Evolutionary conservation across 2,329 filamentous ascomycete species (phyloP), one percentile per base, ranked within the genome.

Genomic region (Colletotrichum liriopes): DNA sequence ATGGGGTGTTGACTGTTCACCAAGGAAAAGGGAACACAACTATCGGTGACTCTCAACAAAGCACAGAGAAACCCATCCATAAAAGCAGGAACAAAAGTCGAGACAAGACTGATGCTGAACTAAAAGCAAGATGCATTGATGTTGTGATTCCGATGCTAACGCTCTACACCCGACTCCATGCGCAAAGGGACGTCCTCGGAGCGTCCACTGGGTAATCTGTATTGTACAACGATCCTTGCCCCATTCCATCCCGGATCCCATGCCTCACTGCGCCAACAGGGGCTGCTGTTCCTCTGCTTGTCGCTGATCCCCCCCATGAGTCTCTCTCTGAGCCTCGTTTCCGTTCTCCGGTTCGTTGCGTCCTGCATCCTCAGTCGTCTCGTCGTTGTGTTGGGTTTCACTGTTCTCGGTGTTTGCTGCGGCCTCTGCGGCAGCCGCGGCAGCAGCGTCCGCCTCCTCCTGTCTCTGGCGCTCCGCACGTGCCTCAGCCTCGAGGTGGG

Each of bases 401-500:
- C 58, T 59, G 58, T 64, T 64, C 37, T 54, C 58, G 9, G 39
- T 20, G 39, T 70, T 65, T 9, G 77, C 77, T 20, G 77, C 77
- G 37, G 73, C 74, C 58, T 79, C 80, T 49, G 82, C 78, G 52
- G 81, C 81, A 16, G 81, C 81, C 0, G 78, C 80, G 5, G 82
- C 82, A 1, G 80, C 82, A 6, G 80, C 82, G 37, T 81, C 83
- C 49, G 82, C 85, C 1, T 82, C 83, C 70, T 88, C 84, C 74
- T 81, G 81, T 35, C 85, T 81, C 72, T 84, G 80, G 51, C 82
- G 78, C 74, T 86, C 86, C 2, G 80, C 83, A 61, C 85, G 82
- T 49, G 84, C 86, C 67, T 88, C 85, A 5, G 86, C 87, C 75
- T 90, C 88, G 2, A 90, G 79, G 55, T 88, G 85, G 32, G 87